phyloP scores from a whole-genome alignment of 2,329 filamentous ascomycete species.

The Microsporum ferrugineum region DNA sequence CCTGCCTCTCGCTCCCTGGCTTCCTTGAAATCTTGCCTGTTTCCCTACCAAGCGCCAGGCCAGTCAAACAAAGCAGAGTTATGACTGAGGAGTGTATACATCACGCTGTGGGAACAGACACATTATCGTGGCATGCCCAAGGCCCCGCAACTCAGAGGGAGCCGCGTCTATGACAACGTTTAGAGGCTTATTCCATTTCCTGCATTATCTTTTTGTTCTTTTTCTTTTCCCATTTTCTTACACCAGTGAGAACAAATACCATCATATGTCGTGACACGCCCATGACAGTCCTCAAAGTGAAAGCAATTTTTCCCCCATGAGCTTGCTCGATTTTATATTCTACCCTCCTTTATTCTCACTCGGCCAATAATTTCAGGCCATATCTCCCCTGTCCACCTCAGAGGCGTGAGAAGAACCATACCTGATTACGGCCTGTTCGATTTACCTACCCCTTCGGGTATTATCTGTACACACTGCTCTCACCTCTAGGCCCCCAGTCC shows the following conservation, averaged over 20 bases:
- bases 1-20: not conserved
- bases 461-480: not conserved
- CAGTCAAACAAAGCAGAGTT: not conserved
- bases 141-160: not conserved
- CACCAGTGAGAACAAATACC: not conserved
- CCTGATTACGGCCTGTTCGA: not conserved
- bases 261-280: not conserved
- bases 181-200: not conserved
- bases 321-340: not conserved
- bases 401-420: not conserved
- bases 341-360: not conserved
- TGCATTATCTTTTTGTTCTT: not conserved
- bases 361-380: not conserved
- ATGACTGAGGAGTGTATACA: not conserved
- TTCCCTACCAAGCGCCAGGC: conserved; percentile 1
- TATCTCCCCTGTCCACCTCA: not conserved
- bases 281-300: not conserved
- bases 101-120: not conserved
- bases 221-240: not conserved
- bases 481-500: not conserved
- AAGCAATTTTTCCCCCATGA: not conserved
- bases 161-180: not conserved
- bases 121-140: not conserved
- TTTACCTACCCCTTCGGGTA: not conserved
- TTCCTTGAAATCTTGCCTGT: not conserved